Conservation (phyloP, 306 rosid species). For the Quercus suber region DNA sequence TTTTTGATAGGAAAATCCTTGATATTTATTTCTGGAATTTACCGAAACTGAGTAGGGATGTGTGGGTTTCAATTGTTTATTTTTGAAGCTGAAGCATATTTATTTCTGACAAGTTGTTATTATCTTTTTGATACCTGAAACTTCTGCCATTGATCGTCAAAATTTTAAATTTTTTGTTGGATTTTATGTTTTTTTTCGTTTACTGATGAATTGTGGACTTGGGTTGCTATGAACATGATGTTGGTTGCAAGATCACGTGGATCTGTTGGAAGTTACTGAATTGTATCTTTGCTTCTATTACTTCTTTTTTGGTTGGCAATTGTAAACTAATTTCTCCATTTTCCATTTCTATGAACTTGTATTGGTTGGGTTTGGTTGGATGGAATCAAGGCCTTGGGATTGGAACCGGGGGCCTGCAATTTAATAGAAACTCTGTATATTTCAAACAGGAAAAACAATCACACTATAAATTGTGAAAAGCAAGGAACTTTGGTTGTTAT, state of each 20-base stretch:
- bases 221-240: background rate
- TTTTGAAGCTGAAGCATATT: background rate
- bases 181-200: background rate
- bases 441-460: background rate
- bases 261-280: conserved; percentile 23
- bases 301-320: background rate
- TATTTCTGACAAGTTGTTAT: background rate
- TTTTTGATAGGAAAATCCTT: background rate
- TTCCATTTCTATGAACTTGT: background rate
- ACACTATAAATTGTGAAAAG: background rate
- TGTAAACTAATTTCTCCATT: background rate
- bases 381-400: background rate
- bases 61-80: background rate
- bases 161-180: conserved; percentile 2
- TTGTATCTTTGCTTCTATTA: conserved; percentile 2
- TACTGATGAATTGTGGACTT: background rate
- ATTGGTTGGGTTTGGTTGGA: background rate
- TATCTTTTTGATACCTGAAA: background rate
- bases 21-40: conserved; percentile 1
- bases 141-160: conserved; percentile 1
- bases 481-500: background rate
- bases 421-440: background rate
- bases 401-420: conserved; percentile 2
- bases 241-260: conserved; percentile 10
- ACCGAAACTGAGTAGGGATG: conserved; percentile 2